Evolutionary conservation across 176 grass and related monocot genomes (phyloP), one percentile per base, ranked within the genome.

Genomic region (Avena eriantha): DNA sequence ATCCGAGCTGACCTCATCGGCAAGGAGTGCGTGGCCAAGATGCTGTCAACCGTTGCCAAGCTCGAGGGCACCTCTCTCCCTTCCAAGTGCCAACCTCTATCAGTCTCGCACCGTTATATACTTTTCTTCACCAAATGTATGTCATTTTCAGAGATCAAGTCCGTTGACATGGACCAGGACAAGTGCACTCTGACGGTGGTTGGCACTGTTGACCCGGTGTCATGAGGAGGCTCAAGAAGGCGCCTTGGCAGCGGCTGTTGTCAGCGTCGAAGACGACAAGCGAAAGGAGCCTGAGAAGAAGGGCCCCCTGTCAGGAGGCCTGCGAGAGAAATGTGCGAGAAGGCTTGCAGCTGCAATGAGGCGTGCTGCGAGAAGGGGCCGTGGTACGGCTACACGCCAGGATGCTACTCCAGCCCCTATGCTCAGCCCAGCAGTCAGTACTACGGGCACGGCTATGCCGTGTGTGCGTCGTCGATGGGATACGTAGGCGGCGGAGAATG

Each of bases 121-220:
- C 43, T 64, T 22, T 33, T 77, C 10, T 56, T 26, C 48, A 23
- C 21, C 56, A 18, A 41, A 84, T 55, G 29, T 36, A 15, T 39
- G 19, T 46, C 23, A 45, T 2, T 5, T 90, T 2, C 67, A 97
- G 89, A 87, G 5, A 76, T 97, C 82, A 89, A 92, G 17, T 92
- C 88, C 14, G 43, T 97, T 69, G 69, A 63, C 1, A 57, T 97
- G 13, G 92, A 94, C 22, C 2, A 6, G 0, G 95, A 90, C 33
- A 97, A 94, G 55, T 72, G 86, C 86, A 92, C 80, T 12, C 86
- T 97, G 84, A 94, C 90, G 26, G 92, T 97, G 87, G 72, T 90
- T 1, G 90, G 92, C 1, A 35, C 34, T 0, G 90, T 83, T 0
- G 90, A 97, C 76, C 92, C 92, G 6, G 90, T 92, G 35, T 97